These are phyloP conservation scores for Paraphaeosphaeria sporulosa DNA, from an alignment of 2,329 filamentous ascomycete species.

Conservation along the genomic window DNA sequence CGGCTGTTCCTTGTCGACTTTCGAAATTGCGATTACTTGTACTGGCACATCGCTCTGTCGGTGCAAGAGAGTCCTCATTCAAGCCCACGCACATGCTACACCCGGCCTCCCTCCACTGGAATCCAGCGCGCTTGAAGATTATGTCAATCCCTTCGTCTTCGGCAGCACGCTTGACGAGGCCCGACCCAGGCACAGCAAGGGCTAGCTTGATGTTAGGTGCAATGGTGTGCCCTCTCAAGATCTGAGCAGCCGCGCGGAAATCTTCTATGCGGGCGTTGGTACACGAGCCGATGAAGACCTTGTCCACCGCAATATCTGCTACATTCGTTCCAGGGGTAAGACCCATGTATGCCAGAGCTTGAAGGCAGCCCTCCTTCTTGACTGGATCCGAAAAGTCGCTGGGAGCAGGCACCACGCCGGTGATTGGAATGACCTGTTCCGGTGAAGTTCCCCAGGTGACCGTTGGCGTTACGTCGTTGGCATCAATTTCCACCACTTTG, in stretches of 20 bases:
- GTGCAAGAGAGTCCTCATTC: slow-evolving; percentile 96
- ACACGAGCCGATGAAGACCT: slow-evolving; percentile 97
- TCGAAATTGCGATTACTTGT: slow-evolving; percentile 99
- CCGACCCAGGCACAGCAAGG: slow-evolving; percentile 95
- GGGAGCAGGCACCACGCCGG: slow-evolving; percentile 85
- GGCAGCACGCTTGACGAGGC: slow-evolving; percentile 89
- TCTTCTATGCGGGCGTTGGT: slow-evolving; percentile 98
- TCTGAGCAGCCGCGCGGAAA: slow-evolving; percentile 81
- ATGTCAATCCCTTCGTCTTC: slow-evolving; percentile 92
- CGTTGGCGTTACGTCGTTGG: slow-evolving; percentile 90
- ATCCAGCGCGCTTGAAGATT: slow-evolving; percentile 89
- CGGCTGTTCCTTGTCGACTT: slow-evolving; percentile 89
- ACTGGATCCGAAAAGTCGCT: slow-evolving; percentile 81
- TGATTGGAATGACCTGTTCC: slow-evolving; percentile 95
- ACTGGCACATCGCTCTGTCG: slow-evolving; percentile 90
- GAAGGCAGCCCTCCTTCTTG: slow-evolving; percentile 80
- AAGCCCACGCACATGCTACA: slow-evolving; percentile 99
- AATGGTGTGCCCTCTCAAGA: slow-evolving; percentile 87
- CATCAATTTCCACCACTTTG: slow-evolving; percentile 85
- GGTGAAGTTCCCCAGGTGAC: slow-evolving; percentile 97
- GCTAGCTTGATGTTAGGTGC: slow-evolving; percentile 89
- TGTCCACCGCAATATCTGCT: slow-evolving; percentile 89
- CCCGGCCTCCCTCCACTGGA: slow-evolving; percentile 97
- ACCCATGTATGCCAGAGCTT: slow-evolving; percentile 96
- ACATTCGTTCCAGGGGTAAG: slow-evolving; percentile 84